phyloP scores from a whole-genome alignment of 768 basidiomycete species.

The Chalciporus chontae region DNA sequence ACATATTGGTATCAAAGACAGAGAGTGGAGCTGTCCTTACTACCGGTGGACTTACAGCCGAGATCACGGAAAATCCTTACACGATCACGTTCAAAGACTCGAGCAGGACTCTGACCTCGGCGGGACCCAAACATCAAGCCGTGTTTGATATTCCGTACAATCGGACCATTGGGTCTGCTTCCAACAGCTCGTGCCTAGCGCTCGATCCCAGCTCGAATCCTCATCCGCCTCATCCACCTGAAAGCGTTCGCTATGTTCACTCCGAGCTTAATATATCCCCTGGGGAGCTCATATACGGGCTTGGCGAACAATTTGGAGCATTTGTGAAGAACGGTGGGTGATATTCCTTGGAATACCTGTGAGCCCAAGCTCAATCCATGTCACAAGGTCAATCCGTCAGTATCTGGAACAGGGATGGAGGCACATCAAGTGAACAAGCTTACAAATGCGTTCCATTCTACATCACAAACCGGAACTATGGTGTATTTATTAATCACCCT shows the following conservation, averaged over 20 bases:
- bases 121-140: constrained; percentile 54
- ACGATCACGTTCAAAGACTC: constrained; percentile 58
- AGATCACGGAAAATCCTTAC: constrained; percentile 58
- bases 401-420: constrained; percentile 75
- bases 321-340: constrained; percentile 72
- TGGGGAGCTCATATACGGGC: constrained; percentile 69
- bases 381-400: constrained; percentile 50
- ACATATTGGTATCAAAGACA: constrained; percentile 32
- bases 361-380: constrained; percentile 6
- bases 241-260: constrained; percentile 44
- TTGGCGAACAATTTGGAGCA: constrained; percentile 73
- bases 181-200: constrained; percentile 54
- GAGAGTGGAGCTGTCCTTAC: constrained; percentile 32
- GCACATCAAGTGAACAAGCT: constrained; percentile 65
- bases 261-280: constrained; percentile 63
- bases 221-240: constrained; percentile 39
- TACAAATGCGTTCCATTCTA: constrained; percentile 71
- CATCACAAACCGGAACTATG: constrained; percentile 67
- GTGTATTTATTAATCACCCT: constrained; percentile 72
- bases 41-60: constrained; percentile 47
- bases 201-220: constrained; percentile 60
- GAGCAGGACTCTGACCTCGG: constrained; percentile 23
- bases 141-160: constrained; percentile 53
- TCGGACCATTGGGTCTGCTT: constrained; percentile 49
- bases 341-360: constrained; percentile 16